Evolutionary conservation across 495 filamentous ascomycete species (phyloP).

Genomic region (Daldinia decipiens): DNA sequence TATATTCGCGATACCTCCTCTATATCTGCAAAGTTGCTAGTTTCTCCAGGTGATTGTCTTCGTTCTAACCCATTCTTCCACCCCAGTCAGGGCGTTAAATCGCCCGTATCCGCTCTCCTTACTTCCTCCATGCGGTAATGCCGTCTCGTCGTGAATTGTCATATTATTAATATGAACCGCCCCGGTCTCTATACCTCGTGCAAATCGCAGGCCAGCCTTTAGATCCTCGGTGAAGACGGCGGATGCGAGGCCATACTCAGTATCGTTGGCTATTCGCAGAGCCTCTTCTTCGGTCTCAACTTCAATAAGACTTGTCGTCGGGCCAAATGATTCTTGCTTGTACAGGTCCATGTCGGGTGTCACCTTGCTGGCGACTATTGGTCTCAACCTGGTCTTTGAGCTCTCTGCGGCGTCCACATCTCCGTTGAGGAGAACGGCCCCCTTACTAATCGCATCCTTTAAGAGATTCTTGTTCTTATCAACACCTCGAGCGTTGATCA

Average conservation of each 20-base stretch:
- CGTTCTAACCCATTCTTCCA: constrained; percentile 81
- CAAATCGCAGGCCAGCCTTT: constrained; percentile 76
- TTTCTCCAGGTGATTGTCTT: constrained; percentile 83
- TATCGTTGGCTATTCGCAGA: constrained; percentile 80
- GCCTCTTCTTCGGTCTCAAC: constrained; percentile 74
- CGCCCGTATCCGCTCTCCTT: constrained; percentile 86
- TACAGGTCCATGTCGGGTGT: constrained; percentile 86
- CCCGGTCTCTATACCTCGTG: constrained; percentile 80
- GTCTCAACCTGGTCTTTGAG: constrained; percentile 69
- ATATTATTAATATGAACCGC: constrained; percentile 90
- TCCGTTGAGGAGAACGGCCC: constrained; percentile 73
- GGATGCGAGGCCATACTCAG: constrained; percentile 81
- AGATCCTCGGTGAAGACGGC: constrained; percentile 90
- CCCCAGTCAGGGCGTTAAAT: constrained; percentile 60
- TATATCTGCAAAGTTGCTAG: constrained; percentile 32
- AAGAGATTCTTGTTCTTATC: constrained; percentile 75
- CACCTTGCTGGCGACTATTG: constrained; percentile 75
- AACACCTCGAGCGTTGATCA: constrained; percentile 70
- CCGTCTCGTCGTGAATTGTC: constrained; percentile 84
- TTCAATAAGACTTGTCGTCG: constrained; percentile 70
- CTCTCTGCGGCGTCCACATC: constrained; percentile 58
- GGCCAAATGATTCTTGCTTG: constrained; percentile 83
- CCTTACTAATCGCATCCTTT: constrained; percentile 71
- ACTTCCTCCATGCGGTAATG: constrained; percentile 83
- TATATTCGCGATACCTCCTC: too few species aligned